Base-by-base conservation (phyloP, 1,284 basidiomycete genomes). In the Paramarasmius palmivorus region DNA sequence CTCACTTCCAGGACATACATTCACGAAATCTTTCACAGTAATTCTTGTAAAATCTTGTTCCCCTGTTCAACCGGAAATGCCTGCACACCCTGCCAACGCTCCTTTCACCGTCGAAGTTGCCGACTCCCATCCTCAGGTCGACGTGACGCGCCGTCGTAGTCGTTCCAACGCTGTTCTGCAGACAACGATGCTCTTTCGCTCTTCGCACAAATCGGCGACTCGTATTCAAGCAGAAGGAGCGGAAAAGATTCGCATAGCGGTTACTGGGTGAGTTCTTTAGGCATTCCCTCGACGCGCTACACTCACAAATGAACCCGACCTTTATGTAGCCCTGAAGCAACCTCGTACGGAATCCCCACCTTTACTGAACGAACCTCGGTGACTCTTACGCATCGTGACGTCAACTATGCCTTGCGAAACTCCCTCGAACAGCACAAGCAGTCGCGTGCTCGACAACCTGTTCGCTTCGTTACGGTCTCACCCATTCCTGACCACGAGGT, bases 101-200 rank as follows among this genome's bases (percentile, higher is more conserved):
- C 52, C 55, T n/a, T 57, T 57, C 23, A 23, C 35, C 6, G 49
- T 53, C 20, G 36, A 57, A 37, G 55, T 53, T 23, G 46, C 52
- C 25, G 42, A 52, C 47, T 32, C 42, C 22, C 50, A 53, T 45
- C 41, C 51, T 38, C 35, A 38, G 19, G 52, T 50, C n/a, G 36
- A 50, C 29, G 37, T 57, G n/a, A 12, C 17, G 9, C 41, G 50
- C 10, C 49, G 40, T 7, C 40, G 55, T 17, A 48, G 34, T 17
- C 40, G 55, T 2, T 44, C 42, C 19, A 9, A 44, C n/a, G 49
- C 51, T 17, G 52, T 53, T 17, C 44, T 57, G 35, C 41, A 53
- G 7, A 57, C 55, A 17, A 57, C 55, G 19, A 53, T 57, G 52
- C 35, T 50, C 19, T 57, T 57, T 25, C 44, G 55, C 19, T 53